Evolutionary conservation across 2,329 filamentous ascomycete species (phyloP).

Genomic region (Zalaria sp.): DNA sequence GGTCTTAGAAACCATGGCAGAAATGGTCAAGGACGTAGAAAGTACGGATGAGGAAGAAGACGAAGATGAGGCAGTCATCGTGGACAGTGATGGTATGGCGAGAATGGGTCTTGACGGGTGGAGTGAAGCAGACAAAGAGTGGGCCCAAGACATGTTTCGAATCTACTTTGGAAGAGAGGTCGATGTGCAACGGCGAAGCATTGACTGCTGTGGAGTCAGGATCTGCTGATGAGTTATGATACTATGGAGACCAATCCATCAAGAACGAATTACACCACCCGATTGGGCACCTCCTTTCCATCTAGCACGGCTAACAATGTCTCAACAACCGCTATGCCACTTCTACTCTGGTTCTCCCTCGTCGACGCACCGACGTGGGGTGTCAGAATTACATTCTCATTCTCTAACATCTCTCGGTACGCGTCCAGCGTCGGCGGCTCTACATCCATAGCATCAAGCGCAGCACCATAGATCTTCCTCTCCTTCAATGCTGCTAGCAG

Average conservation of each 20-base stretch:
- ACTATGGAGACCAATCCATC: background rate
- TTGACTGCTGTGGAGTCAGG: constrained; percentile 60
- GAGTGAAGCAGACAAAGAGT: constrained; percentile 56
- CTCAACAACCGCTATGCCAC: constrained; percentile 22
- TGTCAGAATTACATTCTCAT: constrained; percentile 22
- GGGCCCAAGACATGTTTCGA: constrained; percentile 47
- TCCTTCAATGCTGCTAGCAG: constrained; percentile 13
- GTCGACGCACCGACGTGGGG: constrained; percentile 35
- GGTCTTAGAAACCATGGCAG: constrained; percentile 47
- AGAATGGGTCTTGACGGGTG: constrained; percentile 67
- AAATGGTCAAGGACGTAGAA: constrained; percentile 39
- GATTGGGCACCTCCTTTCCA: too few relatives aligned
- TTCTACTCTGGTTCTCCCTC: constrained; percentile 20
- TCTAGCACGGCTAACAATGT: constrained; percentile 6
- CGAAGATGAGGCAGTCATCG: constrained; percentile 22
- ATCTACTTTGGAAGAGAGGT: constrained; percentile 54
- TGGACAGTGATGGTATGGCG: constrained; percentile 51
- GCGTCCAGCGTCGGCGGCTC: constrained; percentile 16
- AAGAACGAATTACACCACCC: too few relatives aligned
- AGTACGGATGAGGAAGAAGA: constrained; percentile 25
- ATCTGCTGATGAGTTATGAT: constrained; percentile 38
- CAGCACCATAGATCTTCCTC: constrained; percentile 17
- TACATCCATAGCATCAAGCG: constrained; percentile 15
- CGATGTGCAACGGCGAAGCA: constrained; percentile 50
- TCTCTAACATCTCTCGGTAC: constrained; percentile 13